phyloP scores from a whole-genome alignment of 371 early-diverging fungal species.

The Choanephora cucurbitarum region DNA sequence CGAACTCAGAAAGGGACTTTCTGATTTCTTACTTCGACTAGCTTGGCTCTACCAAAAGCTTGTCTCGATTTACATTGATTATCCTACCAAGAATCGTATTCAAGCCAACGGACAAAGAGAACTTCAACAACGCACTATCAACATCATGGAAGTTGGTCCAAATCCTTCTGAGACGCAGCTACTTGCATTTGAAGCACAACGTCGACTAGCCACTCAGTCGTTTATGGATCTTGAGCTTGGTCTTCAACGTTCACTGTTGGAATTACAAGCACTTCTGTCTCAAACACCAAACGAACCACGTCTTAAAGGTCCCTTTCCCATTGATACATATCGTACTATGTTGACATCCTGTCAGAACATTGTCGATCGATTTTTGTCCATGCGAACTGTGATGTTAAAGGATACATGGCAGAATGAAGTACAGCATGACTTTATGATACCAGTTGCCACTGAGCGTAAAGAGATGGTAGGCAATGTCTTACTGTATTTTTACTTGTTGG shows the following conservation, averaged over 20 bases:
- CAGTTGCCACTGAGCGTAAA: constrained; percentile 58
- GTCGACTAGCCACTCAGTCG: constrained; percentile 34
- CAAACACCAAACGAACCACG: constrained; percentile 84
- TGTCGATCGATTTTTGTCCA: constrained; percentile 69
- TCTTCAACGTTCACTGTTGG: constrained; percentile 67
- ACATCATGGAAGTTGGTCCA: constrained; percentile 11
- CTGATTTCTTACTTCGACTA: constrained; percentile 63
- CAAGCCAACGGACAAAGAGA: background rate
- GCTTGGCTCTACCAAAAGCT: constrained; percentile 72
- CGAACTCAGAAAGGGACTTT: constrained; percentile 71
- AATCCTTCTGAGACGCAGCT: constrained; percentile 32
- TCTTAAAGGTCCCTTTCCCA: constrained; percentile 81
- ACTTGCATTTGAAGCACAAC: constrained; percentile 36
- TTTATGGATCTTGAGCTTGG: constrained; percentile 72
- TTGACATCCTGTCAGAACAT: constrained; percentile 71
- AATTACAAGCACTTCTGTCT: constrained; percentile 58
- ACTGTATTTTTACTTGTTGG: constrained; percentile 76
- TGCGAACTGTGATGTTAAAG: constrained; percentile 67
- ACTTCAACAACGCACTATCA: background rate
- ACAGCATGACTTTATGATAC: constrained; percentile 53
- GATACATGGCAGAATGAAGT: constrained; percentile 62
- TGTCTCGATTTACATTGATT: constrained; percentile 60
- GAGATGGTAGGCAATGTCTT: constrained; percentile 74
- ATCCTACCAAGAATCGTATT: constrained; percentile 3
- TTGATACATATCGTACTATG: constrained; percentile 63